These are phyloP conservation scores for Bryoglossum gracile DNA, from an alignment of 495 filamentous ascomycete species.

Conservation along the genomic window DNA sequence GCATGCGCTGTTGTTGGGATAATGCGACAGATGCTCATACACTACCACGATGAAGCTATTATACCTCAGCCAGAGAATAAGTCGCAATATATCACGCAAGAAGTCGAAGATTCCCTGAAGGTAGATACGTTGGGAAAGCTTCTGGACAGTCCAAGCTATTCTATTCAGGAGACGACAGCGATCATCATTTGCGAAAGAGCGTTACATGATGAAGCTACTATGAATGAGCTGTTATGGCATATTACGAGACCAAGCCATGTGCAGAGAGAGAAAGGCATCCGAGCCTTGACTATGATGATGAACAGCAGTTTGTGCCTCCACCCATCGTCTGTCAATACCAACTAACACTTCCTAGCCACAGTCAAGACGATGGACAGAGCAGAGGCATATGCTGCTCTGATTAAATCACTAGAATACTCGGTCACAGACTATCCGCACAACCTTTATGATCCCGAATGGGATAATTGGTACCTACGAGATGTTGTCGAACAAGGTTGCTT, in stretches of 20 bases:
- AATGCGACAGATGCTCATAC: slow-evolving; percentile 34
- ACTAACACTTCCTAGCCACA: slow-evolving; percentile 25
- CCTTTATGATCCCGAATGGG: slow-evolving; percentile 38
- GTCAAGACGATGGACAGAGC: slow-evolving; percentile 22
- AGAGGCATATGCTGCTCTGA: slow-evolving; percentile 42
- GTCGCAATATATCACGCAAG: slow-evolving; percentile 51
- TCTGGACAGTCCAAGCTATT: slow-evolving; percentile 43
- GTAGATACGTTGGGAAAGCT: slow-evolving; percentile 42
- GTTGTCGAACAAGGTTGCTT: slow-evolving; percentile 44
- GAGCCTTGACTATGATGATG: slow-evolving; percentile 37
- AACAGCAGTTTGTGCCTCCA: slow-evolving; percentile 28
- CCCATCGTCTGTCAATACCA: slow-evolving; percentile 4
- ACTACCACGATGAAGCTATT: slow-evolving; percentile 41
- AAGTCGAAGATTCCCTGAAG: slow-evolving; percentile 49
- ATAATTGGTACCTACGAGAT: slow-evolving; percentile 46
- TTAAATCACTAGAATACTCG: slow-evolving; percentile 43
- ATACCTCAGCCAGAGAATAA: slow-evolving; percentile 42
- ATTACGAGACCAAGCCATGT: slow-evolving; percentile 45
- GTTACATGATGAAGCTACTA: slow-evolving; percentile 35
- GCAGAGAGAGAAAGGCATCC: slow-evolving; percentile 40
- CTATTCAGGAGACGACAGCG: slow-evolving; percentile 44
- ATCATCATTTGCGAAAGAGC: slow-evolving; percentile 47
- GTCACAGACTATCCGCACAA: slow-evolving; percentile 42
- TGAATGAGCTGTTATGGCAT: slow-evolving; percentile 39
- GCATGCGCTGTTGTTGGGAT: slow-evolving; percentile 30